Conservation (phyloP, 2,329 filamentous ascomycete genomes). For the Cladosporium sphaerospermum region DNA sequence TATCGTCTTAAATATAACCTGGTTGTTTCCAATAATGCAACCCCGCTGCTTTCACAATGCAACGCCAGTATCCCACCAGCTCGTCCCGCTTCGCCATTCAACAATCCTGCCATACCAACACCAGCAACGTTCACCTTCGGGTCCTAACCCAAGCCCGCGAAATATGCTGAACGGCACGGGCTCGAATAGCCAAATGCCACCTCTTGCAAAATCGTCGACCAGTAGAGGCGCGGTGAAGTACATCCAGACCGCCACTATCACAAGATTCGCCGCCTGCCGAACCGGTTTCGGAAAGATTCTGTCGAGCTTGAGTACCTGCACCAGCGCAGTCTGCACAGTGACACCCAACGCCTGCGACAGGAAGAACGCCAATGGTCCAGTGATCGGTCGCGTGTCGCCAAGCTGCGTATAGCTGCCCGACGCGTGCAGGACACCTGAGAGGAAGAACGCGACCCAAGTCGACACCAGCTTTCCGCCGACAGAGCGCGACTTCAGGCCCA, state of each 20-base stretch:
- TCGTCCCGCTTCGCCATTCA: slow-evolving; percentile 53
- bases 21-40: neutral
- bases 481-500: slow-evolving; percentile 29
- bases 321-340: slow-evolving; percentile 47
- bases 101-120: slow-evolving; percentile 56
- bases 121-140: slow-evolving; percentile 57
- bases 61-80: slow-evolving; percentile 59
- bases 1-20: neutral
- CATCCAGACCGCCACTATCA: slow-evolving; percentile 62
- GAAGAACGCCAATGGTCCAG: slow-evolving; percentile 61
- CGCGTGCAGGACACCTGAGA: slow-evolving; percentile 65
- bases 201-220: slow-evolving; percentile 67
- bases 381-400: slow-evolving; percentile 51
- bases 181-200: slow-evolving; percentile 74
- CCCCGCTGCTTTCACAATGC: slow-evolving; percentile 29
- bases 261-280: slow-evolving; percentile 52
- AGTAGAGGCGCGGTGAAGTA: slow-evolving; percentile 59
- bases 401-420: slow-evolving; percentile 62
- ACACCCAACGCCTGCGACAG: slow-evolving; percentile 62
- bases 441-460: slow-evolving; percentile 53
- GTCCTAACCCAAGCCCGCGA: slow-evolving; percentile 60
- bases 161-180: slow-evolving; percentile 70
- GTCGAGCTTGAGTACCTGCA: slow-evolving; percentile 29
- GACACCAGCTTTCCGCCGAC: slow-evolving; percentile 35
- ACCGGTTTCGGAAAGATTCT: slow-evolving; percentile 42